These are phyloP conservation scores for Brasenia schreberi DNA, from an alignment of 164 flowering plant species.

Conservation along the genomic window DNA sequence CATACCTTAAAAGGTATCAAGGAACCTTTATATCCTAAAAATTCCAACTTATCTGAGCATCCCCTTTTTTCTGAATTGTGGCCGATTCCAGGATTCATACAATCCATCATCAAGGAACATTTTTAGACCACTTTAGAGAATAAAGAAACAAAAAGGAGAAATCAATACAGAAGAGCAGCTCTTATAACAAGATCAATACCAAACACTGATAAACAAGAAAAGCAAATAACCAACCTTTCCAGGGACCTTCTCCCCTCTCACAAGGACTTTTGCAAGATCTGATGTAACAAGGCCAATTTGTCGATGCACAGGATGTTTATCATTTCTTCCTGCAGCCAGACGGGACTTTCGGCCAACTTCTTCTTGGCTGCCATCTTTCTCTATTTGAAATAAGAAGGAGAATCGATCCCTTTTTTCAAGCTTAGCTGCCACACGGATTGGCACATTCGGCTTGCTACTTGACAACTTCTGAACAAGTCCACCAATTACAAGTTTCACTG, in stretches of 20 bases:
- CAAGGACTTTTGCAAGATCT: constrained; percentile 51
- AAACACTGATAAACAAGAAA: not conserved
- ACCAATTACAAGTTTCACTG: constrained; percentile 58
- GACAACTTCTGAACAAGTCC: constrained; percentile 45
- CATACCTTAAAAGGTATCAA: too few species aligned
- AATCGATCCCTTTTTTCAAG: constrained; percentile 42
- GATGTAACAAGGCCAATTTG: constrained; percentile 45
- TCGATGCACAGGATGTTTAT: constrained; percentile 31
- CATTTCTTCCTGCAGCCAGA: constrained; percentile 22
- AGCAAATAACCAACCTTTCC: constrained; percentile 38
- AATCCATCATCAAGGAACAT: too few species aligned
- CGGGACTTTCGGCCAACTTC: constrained; percentile 25
- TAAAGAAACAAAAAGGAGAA: not conserved
- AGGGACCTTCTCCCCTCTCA: constrained; percentile 62
- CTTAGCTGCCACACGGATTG: constrained; percentile 68
- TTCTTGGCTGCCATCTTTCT: constrained; percentile 26
- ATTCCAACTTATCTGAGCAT: too few species aligned
- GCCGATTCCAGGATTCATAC: too few species aligned
- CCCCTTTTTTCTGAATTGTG: too few species aligned
- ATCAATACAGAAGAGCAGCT: not conserved
- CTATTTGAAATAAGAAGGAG: constrained; percentile 60
- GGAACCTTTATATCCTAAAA: too few species aligned
- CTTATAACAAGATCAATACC: not conserved
- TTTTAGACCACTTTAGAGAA: too few species aligned
- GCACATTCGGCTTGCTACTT: constrained; percentile 22